Evolutionary conservation across 371 early-diverging fungal genomes (phyloP).

Genomic region (Dentiscutata heterogama): DNA sequence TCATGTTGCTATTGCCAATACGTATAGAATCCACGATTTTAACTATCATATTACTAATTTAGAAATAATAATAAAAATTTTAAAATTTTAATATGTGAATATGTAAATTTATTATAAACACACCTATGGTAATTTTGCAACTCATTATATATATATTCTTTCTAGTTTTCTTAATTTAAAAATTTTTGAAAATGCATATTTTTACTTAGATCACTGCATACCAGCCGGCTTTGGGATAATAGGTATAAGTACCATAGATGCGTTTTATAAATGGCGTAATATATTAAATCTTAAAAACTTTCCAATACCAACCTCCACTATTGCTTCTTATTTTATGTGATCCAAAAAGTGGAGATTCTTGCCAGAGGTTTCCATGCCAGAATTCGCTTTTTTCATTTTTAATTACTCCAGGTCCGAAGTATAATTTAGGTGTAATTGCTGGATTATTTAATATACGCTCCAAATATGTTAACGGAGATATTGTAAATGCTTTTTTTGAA

Average conservation of each 20-base stretch:
- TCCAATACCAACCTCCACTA: neutral
- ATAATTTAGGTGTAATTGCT: neutral
- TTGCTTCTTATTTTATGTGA: neutral
- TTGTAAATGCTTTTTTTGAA: neutral
- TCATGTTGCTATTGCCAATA: too few relatives aligned
- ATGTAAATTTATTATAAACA: too few relatives aligned
- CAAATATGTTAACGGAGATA: neutral
- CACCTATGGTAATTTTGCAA: too few relatives aligned
- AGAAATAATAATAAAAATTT: neutral
- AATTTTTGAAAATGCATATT: too few relatives aligned
- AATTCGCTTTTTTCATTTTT: neutral
- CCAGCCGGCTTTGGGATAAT: too few relatives aligned
- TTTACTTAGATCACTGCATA: too few relatives aligned
- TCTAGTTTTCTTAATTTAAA: too few relatives aligned
- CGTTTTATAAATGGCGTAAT: neutral
- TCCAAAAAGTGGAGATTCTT: slow-evolving; percentile 1
- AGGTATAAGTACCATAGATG: too few relatives aligned
- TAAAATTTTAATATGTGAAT: too few relatives aligned
- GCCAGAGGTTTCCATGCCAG: neutral
- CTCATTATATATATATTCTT: too few relatives aligned
- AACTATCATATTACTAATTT: neutral
- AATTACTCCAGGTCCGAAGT: neutral
- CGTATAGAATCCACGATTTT: too few relatives aligned
- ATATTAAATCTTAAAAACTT: neutral
- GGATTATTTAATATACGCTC: neutral